A percentile compares a stretch with the other conserved stretches of the same genome.
phyloP scores from a whole-genome alignment of 169 alveolate species.

The Condylostoma magnum region DNA sequence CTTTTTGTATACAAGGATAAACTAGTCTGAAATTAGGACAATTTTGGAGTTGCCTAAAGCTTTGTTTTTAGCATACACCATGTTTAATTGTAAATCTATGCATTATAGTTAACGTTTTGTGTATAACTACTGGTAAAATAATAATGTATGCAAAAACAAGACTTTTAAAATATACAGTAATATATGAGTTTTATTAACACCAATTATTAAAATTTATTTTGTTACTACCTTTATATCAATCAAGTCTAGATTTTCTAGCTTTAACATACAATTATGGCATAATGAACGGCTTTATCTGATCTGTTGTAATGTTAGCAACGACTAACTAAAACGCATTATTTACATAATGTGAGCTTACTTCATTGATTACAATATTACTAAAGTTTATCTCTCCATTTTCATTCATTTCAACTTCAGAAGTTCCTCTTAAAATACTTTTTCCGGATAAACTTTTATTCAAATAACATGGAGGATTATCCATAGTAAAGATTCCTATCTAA shows the following conservation, averaged over 20 bases:
- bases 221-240: too few relatives aligned
- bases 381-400: background rate
- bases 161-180: too few relatives aligned
- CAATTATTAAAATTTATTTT: too few relatives aligned
- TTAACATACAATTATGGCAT: background rate
- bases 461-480: constrained; percentile 2
- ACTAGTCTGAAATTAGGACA: too few relatives aligned
- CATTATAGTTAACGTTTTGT: too few relatives aligned
- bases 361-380: constrained; percentile 20
- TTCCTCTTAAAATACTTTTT: constrained; percentile 17
- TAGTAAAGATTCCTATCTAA: background rate
- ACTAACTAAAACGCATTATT: constrained; percentile 10
- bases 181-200: too few relatives aligned
- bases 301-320: background rate
- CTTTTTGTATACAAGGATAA: too few relatives aligned
- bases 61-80: too few relatives aligned
- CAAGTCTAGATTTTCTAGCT: constrained; percentile 27
- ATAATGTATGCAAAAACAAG: too few relatives aligned
- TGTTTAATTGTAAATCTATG: too few relatives aligned
- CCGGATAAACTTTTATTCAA: constrained; percentile 4
- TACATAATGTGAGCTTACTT: constrained; percentile 24
- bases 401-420: background rate
- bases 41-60: too few relatives aligned
- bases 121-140: too few relatives aligned
- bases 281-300: constrained; percentile 8